Evolutionary conservation across 305 asterid genomes (phyloP), one percentile per base, ranked within the genome.

Genomic region (Fraxinus nigra): DNA sequence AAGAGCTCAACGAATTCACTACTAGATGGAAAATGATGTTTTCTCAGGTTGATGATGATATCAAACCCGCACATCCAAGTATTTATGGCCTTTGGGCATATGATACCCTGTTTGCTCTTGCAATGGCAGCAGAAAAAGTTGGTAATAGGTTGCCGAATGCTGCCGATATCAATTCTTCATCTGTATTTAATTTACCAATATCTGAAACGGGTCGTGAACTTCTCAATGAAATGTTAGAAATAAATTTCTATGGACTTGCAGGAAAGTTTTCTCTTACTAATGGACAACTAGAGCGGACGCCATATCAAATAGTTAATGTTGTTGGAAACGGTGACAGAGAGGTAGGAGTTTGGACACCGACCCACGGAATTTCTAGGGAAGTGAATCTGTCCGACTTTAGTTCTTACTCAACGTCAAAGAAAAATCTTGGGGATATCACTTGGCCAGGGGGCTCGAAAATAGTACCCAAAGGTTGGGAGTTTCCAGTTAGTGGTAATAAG

Each of bases 51-150:
- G 70, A 85, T 75, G 88, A 81, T 5, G 87, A 82, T 8, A 75
- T 69, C 72, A 75, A 34, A 14, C 56, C 18, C 7, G 26, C 77
- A 13, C 82, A 75, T 10, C 32, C 69, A 5, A 87, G 85, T 73
- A 78, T 87, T 11, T 81, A 28, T 28, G 79, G 40, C 38, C 40
- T 76, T 76, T 46, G 67, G 79, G 90, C 86, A 0, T 87, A 85
- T 35, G 89, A 87, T 76, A 85, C 92, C 26, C 59, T 88, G 78
- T 85, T 87, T 84, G 93, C 91, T 33, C 93, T 88, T 59, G 92
- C 91, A 37, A 83, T 85, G 89, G 93, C 95, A 22, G 91, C 86
- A 13, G 93, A 91, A 76, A 84, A 79, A 80, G 88, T 89, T 80
- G 88, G 86, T 77, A n/a, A 20, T 7, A 77, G 43, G 59, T 48